Conservation (phyloP, 1,284 basidiomycete genomes). For the Rhodotorula sp. region DNA sequence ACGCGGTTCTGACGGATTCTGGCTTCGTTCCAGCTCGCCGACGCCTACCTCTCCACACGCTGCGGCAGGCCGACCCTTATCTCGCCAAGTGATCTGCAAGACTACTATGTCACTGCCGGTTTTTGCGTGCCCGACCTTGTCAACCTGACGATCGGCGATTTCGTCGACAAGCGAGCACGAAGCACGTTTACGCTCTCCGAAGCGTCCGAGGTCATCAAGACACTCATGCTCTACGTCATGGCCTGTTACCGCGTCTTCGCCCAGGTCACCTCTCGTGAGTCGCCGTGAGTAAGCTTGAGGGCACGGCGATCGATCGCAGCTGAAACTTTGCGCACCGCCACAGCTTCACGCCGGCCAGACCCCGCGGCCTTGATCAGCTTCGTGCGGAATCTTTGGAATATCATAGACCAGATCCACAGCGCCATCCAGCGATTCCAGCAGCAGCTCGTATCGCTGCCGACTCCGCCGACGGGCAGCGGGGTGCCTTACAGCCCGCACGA, state of each 20-base stretch:
- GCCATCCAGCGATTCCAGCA: slow-evolving; percentile 36
- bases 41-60: slow-evolving; percentile 14
- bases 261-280: slow-evolving; percentile 22
- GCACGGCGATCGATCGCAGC: not conserved
- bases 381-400: slow-evolving; percentile 28
- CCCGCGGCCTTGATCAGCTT: slow-evolving; percentile 12
- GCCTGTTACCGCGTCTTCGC: slow-evolving; percentile 26
- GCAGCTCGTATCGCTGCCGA: slow-evolving; percentile 23
- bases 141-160: slow-evolving; percentile 8
- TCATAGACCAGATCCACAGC: slow-evolving; percentile 30
- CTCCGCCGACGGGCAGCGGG: not conserved
- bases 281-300: not conserved
- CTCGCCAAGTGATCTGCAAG: slow-evolving; percentile 17
- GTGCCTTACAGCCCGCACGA: slow-evolving; percentile 18
- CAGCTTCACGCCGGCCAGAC: slow-evolving; percentile 19
- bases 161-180: slow-evolving; percentile 4
- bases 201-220: slow-evolving; percentile 7
- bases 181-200: not conserved
- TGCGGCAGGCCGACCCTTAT: slow-evolving; percentile 20
- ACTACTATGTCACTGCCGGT: slow-evolving; percentile 19
- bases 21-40: slow-evolving; percentile 10
- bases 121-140: slow-evolving; percentile 23
- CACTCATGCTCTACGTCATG: slow-evolving; percentile 19
- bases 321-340: not conserved
- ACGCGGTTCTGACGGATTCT: not conserved